These are phyloP conservation scores for Botrytis galanthina DNA, from an alignment of 2,329 filamentous ascomycete species.

Conservation along the genomic window DNA sequence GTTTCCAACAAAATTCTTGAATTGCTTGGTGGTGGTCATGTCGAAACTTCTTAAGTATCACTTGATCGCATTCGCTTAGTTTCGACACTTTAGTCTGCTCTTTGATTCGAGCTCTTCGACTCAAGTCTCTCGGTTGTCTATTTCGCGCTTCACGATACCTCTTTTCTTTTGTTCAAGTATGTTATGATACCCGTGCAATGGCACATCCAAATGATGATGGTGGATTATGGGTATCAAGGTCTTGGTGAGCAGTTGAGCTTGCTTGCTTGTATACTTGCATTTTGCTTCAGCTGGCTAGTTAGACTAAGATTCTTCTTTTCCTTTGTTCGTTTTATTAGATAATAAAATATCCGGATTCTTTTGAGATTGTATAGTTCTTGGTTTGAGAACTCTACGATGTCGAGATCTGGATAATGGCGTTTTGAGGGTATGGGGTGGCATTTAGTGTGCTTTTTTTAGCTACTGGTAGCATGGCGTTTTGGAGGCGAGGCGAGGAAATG, in stretches of 20 bases:
- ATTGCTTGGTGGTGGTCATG: slow-evolving; percentile 63
- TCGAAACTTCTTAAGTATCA: slow-evolving; percentile 26
- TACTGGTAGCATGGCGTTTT: slow-evolving; percentile 1
- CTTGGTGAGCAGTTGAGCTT: slow-evolving; percentile 6
- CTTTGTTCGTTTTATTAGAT: slow-evolving; percentile 22
- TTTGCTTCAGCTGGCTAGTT: slow-evolving; percentile 18
- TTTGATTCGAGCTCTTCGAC: slow-evolving; percentile 22
- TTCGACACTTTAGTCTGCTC: neutral
- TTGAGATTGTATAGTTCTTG: slow-evolving; percentile 28
- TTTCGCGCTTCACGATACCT: slow-evolving; percentile 23
- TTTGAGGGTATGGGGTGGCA: neutral
- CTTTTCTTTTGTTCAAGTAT: slow-evolving; percentile 32
- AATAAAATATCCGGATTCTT: slow-evolving; percentile 26
- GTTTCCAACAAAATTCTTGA: slow-evolving; percentile 94
- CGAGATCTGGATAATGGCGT: slow-evolving; percentile 29
- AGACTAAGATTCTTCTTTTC: slow-evolving; percentile 16
- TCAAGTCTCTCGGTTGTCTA: slow-evolving; percentile 27
- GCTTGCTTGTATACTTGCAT: neutral
- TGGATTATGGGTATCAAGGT: slow-evolving; percentile 31
- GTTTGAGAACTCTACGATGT: slow-evolving; percentile 29
- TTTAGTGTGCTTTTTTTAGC: neutral
- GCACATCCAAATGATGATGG: slow-evolving; percentile 30
- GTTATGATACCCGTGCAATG: slow-evolving; percentile 37
- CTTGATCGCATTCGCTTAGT: neutral
- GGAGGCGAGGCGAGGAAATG: neutral